These are phyloP conservation scores for Backusella psychrophila DNA, from an alignment of 192 early-diverging fungal species.

Conservation along the genomic window DNA sequence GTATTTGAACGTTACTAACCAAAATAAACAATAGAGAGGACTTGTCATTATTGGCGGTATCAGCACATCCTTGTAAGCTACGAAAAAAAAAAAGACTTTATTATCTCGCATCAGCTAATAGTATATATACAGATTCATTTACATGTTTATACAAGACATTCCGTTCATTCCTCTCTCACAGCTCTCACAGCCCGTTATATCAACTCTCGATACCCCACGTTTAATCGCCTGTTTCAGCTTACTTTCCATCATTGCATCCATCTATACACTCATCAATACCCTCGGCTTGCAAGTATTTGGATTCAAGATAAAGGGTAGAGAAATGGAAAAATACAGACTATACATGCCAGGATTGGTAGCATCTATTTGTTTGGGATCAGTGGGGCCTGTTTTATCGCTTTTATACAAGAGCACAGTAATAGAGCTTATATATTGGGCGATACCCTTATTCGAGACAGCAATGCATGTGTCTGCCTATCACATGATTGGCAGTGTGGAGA, in stretches of 20 bases:
- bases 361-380: background rate
- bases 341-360: background rate
- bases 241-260: background rate
- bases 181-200: background rate
- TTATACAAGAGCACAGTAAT: background rate
- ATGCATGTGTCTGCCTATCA: background rate
- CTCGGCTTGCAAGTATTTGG: background rate
- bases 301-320: background rate
- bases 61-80: background rate
- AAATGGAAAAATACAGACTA: background rate
- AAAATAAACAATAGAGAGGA: background rate
- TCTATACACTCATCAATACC: background rate
- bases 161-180: background rate
- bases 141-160: background rate
- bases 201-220: background rate
- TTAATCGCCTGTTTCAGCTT: background rate
- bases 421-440: background rate
- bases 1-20: background rate
- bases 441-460: background rate
- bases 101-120: background rate
- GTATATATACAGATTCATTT: background rate
- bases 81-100: background rate
- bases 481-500: background rate
- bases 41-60: background rate
- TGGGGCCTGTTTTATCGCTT: background rate